These are phyloP conservation scores for Croton laevigatus DNA, from an alignment of 441 rosid genomes.

Conservation along the genomic window DNA sequence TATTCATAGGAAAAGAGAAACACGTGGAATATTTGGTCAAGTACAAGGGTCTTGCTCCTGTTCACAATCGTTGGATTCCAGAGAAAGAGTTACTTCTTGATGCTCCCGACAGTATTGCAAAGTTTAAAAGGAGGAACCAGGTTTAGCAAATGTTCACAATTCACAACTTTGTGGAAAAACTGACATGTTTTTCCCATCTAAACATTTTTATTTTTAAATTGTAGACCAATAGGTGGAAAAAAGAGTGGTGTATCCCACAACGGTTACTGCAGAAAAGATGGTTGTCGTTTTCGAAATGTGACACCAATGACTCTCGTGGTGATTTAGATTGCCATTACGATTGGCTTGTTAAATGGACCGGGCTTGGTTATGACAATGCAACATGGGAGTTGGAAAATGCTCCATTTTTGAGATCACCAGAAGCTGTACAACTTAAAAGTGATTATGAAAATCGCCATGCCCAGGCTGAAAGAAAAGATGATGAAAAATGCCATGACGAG, in stretches of 20 bases:
- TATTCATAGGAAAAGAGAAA: conserved; percentile 20
- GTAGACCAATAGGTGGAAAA: conserved; percentile 28
- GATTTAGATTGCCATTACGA: conserved; percentile 19
- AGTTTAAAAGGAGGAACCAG: conserved; percentile 24
- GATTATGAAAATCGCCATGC: conserved; percentile 30
- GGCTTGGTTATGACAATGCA: conserved; percentile 37
- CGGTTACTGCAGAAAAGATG: conserved; percentile 29
- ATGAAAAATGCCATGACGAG: not conserved
- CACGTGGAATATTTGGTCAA: conserved; percentile 35
- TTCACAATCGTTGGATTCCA: conserved; percentile 36
- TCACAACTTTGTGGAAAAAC: not conserved
- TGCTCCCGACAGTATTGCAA: conserved; percentile 28
- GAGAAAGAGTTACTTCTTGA: conserved; percentile 26
- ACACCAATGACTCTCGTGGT: not conserved
- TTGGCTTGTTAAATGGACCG: conserved; percentile 41
- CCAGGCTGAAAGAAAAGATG: not conserved
- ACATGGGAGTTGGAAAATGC: conserved; percentile 39
- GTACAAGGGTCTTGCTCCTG: conserved; percentile 40
- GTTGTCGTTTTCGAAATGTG: conserved; percentile 16
- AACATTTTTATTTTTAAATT: conserved; percentile 1
- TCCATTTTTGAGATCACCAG: conserved; percentile 26
- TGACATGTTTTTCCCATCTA: not conserved
- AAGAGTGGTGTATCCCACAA: conserved; percentile 33
- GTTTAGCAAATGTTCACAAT: conserved; percentile 14
- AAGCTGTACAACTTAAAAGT: conserved; percentile 24